Evolutionary conservation across 1,284 basidiomycete species (phyloP), one percentile per base, ranked within the genome.

Genomic region (Malassezia psittaci): DNA sequence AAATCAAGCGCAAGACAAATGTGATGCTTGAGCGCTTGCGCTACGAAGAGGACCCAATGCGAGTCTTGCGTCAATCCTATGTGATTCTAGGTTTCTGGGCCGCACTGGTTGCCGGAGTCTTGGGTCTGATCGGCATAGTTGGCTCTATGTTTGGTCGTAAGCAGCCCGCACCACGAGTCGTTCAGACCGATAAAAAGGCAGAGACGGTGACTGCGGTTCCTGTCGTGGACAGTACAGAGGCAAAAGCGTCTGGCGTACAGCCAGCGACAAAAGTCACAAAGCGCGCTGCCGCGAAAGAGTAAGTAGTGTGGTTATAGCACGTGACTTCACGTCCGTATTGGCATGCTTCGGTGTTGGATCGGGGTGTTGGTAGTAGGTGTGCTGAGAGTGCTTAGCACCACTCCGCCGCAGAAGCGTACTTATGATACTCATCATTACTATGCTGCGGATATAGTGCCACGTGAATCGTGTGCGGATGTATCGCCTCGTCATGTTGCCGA

Each of bases 381-480:
- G 43, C 43, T 45, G 12, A 34, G 43, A 24, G 21, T 33, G 10
- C 34, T 34, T 8, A 12, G 5, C 6, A 15, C n/a, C 16, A 36
- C 45, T 8, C 34, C 11, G 10, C 54, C 54, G 19, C 41, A 50
- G 33, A 69, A 66, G 59, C 65, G 76, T 16, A 62, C 65, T 2
- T 91, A 96, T 75, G 76, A 80, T 63, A 84, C 86, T 8, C 87
- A 96, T 76, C 80, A 86, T 65, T 98, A 99, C 78, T 93, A 91
- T 78, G 85, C 89, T 58, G 75, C 93, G 24, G 85, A 90, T 74
- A 82, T 88, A 71, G 77, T 81, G 64, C 81, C 85, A 48, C 68
- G 69, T 7, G 18, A 16, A 11, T 35, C 36, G 18, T 44, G 35
- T 35, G 10, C 36, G 32, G 65, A 61, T 60, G 59, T 81, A 2